Conservation (phyloP, 1,284 basidiomycete genomes). For the Macrocystidia cucumis region DNA sequence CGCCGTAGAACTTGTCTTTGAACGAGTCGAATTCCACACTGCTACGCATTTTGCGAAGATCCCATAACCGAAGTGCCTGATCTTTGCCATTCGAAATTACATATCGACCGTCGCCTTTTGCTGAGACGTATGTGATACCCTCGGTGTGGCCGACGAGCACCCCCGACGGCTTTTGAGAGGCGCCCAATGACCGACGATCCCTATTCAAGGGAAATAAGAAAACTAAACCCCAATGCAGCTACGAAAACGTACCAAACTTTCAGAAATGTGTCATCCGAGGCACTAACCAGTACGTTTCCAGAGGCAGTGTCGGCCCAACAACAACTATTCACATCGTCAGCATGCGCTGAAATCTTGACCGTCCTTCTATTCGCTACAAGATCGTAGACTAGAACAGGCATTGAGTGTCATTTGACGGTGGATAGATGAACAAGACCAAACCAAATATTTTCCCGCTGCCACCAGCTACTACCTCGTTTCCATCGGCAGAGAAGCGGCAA, state of each 20-base stretch:
- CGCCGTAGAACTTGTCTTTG: conserved; percentile 47
- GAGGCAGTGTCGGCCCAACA: conserved; percentile 91
- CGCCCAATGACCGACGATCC: conserved; percentile 86
- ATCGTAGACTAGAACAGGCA: conserved; percentile 72
- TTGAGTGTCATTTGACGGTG: conserved; percentile 5
- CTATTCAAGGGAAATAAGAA: conserved; percentile 26
- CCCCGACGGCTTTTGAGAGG: conserved; percentile 80
- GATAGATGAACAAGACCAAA: conserved; percentile 18
- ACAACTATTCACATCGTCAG: conserved; percentile 92
- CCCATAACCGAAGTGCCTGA: conserved; percentile 89
- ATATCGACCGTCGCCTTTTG: conserved; percentile 92
- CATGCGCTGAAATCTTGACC: conserved; percentile 80
- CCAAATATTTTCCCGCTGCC: conserved; percentile 76
- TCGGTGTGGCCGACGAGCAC: conserved; percentile 94
- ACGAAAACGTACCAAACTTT: conserved; percentile 78
- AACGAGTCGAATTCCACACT: conserved; percentile 63
- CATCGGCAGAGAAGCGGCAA: conserved; percentile 93
- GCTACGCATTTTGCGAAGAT: conserved; percentile 87
- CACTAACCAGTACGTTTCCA: conserved; percentile 91
- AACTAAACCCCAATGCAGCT: conserved; percentile 2
- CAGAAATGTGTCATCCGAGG: conserved; percentile 88
- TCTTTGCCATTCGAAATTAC: conserved; percentile 98
- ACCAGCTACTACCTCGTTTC: conserved; percentile 82
- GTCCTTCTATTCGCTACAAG: conserved; percentile 73
- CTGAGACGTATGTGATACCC: conserved; percentile 85